Evolutionary conservation across 306 rosid genomes (phyloP).

Genomic region (Acacia acuminata): DNA sequence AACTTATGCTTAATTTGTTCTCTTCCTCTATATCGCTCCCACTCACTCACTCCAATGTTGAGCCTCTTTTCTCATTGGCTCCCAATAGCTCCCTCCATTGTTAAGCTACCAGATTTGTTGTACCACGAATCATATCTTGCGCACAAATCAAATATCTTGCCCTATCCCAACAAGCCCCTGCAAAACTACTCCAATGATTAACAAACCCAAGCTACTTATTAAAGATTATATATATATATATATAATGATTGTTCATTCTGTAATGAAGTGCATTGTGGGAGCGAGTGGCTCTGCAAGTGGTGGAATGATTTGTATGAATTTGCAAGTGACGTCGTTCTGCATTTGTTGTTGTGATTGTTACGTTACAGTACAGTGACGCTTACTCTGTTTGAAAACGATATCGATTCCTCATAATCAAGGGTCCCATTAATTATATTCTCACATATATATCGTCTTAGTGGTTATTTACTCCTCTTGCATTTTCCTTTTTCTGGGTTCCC

Average conservation of each 20-base stretch:
- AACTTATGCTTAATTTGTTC: not conserved
- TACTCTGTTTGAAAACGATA: not conserved
- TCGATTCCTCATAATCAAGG: not conserved
- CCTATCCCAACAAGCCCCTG: not conserved
- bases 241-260: not conserved
- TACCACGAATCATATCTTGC: not conserved
- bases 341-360: constrained; percentile 1
- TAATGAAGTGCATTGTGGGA: not conserved
- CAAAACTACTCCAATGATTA: not conserved
- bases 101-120: not conserved
- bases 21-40: not conserved
- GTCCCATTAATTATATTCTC: not conserved
- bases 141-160: not conserved
- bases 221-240: not conserved
- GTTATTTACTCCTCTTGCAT: not conserved
- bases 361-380: constrained; percentile 1
- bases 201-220: not conserved
- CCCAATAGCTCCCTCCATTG: not conserved
- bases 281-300: not conserved
- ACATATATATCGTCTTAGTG: not conserved
- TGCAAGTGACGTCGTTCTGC: not conserved
- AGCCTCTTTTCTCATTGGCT: not conserved
- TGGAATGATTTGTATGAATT: not conserved
- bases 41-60: not conserved
- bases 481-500: not conserved